Percentiles rank a stretch among this genome's conserved stretches.
These are phyloP conservation scores for Taiozyma sp. DNA, from an alignment of 1,139 yeast genomes.

Conservation along the genomic window DNA sequence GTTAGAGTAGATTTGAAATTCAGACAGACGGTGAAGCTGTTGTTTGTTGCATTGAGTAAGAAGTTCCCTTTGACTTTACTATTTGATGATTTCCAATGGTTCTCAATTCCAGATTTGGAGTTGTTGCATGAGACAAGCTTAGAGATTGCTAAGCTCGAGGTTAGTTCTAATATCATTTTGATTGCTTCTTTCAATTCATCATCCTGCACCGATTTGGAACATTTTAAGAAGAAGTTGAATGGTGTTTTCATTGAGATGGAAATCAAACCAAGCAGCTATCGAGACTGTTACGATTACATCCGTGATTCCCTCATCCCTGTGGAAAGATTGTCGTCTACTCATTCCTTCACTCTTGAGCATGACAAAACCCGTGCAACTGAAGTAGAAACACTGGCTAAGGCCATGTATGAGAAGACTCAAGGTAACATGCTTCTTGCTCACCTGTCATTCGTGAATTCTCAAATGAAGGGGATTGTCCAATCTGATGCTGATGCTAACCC, in stretches of 20 bases:
- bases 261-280: slow-evolving; percentile 21
- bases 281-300: slow-evolving; percentile 23
- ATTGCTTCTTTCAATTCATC: slow-evolving; percentile 13
- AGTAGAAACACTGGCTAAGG: slow-evolving; percentile 6
- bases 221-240: slow-evolving; percentile 22
- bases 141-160: slow-evolving; percentile 11
- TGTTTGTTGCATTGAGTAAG: slow-evolving; percentile 38
- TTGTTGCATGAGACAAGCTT: slow-evolving; percentile 14
- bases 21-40: slow-evolving; percentile 38
- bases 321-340: neutral
- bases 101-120: slow-evolving; percentile 29
- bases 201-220: neutral
- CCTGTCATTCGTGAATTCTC: slow-evolving; percentile 1
- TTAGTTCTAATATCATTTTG: slow-evolving; percentile 10
- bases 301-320: slow-evolving; percentile 22
- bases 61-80: slow-evolving; percentile 40
- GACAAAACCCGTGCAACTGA: neutral
- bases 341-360: neutral
- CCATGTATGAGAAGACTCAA: slow-evolving; percentile 21
- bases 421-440: slow-evolving; percentile 26
- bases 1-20: slow-evolving; percentile 37
- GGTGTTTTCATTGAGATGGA: slow-evolving; percentile 23
- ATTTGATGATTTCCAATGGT: slow-evolving; percentile 46
- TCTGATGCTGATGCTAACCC: slow-evolving; percentile 13
- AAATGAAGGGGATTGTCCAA: neutral